These are phyloP conservation scores for grape (Vitis vinifera) DNA, from an alignment of 164 flowering plant genomes.

Conservation along the genomic window DNA sequence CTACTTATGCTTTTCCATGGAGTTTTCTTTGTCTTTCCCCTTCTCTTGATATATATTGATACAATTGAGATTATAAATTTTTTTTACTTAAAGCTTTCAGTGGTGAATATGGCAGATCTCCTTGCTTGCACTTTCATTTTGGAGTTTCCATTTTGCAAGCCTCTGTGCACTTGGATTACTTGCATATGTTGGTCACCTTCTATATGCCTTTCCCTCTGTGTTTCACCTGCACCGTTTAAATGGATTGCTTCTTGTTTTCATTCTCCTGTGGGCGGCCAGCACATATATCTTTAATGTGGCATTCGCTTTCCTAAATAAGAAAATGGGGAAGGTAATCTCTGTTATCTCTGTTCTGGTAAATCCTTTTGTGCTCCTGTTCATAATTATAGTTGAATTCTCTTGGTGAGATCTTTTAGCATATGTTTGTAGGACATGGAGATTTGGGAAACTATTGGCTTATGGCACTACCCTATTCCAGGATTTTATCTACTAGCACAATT, in stretches of 20 bases:
- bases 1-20: not conserved
- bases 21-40: not conserved
- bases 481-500: slow-evolving; percentile 78
- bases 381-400: not conserved
- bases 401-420: not conserved
- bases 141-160: slow-evolving; percentile 87
- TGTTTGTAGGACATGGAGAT: slow-evolving; percentile 66
- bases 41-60: not conserved
- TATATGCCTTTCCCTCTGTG: slow-evolving; percentile 76
- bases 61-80: not conserved
- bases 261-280: slow-evolving; percentile 84
- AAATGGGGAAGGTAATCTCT: slow-evolving; percentile 54
- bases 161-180: slow-evolving; percentile 78
- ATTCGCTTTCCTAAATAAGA: slow-evolving; percentile 55
- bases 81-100: slow-evolving; percentile 26
- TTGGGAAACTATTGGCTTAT: slow-evolving; percentile 84
- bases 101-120: slow-evolving; percentile 63
- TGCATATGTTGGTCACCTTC: slow-evolving; percentile 75
- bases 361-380: not conserved
- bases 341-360: not conserved
- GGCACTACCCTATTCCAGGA: slow-evolving; percentile 87
- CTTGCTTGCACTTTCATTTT: slow-evolving; percentile 73
- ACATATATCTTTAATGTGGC: slow-evolving; percentile 85
- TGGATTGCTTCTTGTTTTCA: slow-evolving; percentile 81
- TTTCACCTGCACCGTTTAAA: slow-evolving; percentile 76